A percentile compares a stretch with the other conserved stretches of the same genome.
Evolutionary conservation across 2,329 filamentous ascomycete genomes (phyloP).

Genomic region (Aspergillus udagawae): DNA sequence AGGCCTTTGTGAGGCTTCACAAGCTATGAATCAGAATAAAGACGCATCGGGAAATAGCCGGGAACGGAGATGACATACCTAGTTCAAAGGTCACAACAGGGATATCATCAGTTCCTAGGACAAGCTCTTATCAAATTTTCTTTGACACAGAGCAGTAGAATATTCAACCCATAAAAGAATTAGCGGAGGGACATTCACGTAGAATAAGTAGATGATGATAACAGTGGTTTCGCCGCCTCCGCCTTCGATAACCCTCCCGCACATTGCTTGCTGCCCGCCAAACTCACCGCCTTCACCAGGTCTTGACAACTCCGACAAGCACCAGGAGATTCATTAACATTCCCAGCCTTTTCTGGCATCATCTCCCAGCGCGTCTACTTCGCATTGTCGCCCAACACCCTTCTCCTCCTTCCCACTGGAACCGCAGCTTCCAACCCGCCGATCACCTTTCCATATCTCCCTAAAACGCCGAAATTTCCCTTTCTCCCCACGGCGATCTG

Average conservation of each 20-base stretch:
- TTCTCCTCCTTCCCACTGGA: not conserved
- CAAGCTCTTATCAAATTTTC: not conserved
- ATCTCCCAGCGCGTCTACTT: constrained; percentile 2
- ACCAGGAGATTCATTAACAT: constrained; percentile 12
- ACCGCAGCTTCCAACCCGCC: not conserved
- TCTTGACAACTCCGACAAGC: constrained; percentile 10
- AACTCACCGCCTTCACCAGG: constrained; percentile 10
- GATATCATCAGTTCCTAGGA: not conserved
- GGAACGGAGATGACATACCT: not conserved
- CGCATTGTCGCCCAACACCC: not conserved
- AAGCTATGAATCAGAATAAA: not conserved
- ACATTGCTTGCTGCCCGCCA: constrained; percentile 8
- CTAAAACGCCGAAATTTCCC: constrained; percentile 10
- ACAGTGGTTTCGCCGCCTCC: not conserved
- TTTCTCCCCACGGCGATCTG: constrained; percentile 18
- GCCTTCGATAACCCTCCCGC: not conserved
- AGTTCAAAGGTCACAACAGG: not conserved
- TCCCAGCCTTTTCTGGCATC: constrained; percentile 5
- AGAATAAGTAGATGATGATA: not conserved
- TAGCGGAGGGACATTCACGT: not conserved
- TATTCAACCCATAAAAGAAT: not conserved
- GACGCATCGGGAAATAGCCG: not conserved
- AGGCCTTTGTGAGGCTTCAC: not conserved
- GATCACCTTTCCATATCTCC: constrained; percentile 2
- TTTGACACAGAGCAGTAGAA: not conserved